phyloP scores from a whole-genome alignment of 805 yeast genomes.

The Wickerhamiella vanderwaltii region DNA sequence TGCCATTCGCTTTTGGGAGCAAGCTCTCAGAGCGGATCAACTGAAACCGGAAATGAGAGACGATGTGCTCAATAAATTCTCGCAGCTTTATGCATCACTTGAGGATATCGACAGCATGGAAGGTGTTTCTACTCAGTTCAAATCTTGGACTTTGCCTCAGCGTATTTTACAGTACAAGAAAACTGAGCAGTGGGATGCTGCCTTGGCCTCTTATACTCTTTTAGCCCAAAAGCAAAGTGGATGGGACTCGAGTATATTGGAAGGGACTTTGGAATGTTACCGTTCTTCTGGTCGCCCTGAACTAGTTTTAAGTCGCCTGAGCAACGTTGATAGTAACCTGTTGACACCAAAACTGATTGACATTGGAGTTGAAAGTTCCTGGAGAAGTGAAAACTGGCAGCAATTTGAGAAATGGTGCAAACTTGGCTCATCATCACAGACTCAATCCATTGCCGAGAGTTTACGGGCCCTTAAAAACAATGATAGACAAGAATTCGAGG shows the following conservation, averaged over 20 bases:
- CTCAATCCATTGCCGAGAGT: neutral
- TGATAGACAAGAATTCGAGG: slow-evolving; percentile 32
- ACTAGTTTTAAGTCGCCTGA: slow-evolving; percentile 43
- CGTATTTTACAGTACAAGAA: slow-evolving; percentile 72
- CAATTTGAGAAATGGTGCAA: slow-evolving; percentile 21
- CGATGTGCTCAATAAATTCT: neutral
- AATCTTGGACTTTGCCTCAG: slow-evolving; percentile 53
- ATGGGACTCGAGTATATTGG: slow-evolving; percentile 29
- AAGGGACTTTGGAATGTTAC: slow-evolving; percentile 56
- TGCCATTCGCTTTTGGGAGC: slow-evolving; percentile 75
- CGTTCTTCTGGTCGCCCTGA: slow-evolving; percentile 68
- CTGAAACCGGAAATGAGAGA: neutral
- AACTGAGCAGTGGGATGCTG: slow-evolving; percentile 74
- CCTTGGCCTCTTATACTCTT: slow-evolving; percentile 72
- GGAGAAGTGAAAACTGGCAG: slow-evolving; percentile 44
- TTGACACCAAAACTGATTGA: slow-evolving; percentile 28
- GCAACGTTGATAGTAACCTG: slow-evolving; percentile 22
- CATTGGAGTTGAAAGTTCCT: slow-evolving; percentile 65
- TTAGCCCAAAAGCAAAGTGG: slow-evolving; percentile 34
- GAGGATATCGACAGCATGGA: slow-evolving; percentile 84
- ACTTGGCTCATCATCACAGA: neutral
- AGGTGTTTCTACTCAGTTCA: slow-evolving; percentile 66
- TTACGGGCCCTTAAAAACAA: slow-evolving; percentile 38
- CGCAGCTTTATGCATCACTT: slow-evolving; percentile 38
- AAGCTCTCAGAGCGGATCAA: slow-evolving; percentile 31